phyloP scores from a whole-genome alignment of 306 rosid species.

The Vigna mungo region DNA sequence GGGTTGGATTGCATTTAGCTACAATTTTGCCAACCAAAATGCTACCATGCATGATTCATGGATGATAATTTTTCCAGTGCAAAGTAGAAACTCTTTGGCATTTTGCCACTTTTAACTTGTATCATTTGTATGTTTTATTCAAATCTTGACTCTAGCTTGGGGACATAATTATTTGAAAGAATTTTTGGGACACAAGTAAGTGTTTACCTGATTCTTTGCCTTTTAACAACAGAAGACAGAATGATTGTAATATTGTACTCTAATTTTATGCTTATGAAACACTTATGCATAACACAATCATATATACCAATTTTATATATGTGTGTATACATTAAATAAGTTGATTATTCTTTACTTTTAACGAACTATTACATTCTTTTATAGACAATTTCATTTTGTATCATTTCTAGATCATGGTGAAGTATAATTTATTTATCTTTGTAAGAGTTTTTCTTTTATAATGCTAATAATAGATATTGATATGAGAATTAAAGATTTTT shows the following conservation, averaged over 20 bases:
- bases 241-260: neutral
- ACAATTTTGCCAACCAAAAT: constrained; percentile 4
- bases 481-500: too few species aligned
- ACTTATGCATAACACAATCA: too few species aligned
- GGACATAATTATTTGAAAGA: neutral
- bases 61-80: neutral
- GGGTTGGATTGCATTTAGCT: constrained; percentile 75
- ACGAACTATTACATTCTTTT: too few species aligned
- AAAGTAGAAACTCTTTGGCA: neutral
- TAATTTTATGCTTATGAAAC: neutral
- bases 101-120: constrained; percentile 32
- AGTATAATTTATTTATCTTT: too few species aligned
- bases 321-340: too few species aligned
- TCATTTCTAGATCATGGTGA: too few species aligned
- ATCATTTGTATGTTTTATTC: constrained; percentile 9
- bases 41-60: constrained; percentile 4
- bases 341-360: too few species aligned
- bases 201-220: neutral
- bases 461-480: too few species aligned
- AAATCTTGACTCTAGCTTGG: neutral
- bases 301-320: too few species aligned
- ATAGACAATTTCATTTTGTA: too few species aligned
- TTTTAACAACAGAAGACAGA: neutral
- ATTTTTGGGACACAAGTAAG: neutral
- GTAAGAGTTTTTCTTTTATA: too few species aligned